Base-by-base conservation (phyloP, 805 yeast genomes). In the Teunomyces gatunensis region DNA sequence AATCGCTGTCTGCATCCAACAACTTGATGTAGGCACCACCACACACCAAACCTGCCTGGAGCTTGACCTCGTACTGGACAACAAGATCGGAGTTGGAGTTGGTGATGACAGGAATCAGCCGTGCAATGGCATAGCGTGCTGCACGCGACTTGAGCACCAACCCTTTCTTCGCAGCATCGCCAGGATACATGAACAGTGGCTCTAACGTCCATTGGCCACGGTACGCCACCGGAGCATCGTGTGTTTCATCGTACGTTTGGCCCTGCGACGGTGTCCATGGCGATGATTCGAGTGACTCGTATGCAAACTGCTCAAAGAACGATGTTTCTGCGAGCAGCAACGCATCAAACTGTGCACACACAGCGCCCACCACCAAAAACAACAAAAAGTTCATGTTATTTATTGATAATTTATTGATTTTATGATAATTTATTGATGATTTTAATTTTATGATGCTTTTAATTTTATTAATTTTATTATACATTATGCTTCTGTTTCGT, bases 11-110 rank as follows among this genome's bases (percentile, higher is more conserved):
- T 2, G 64, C 63, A 39, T 81, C 73, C 47, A 91, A 67, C 39
- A 91, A 71, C 71, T 91, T 91, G 54, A 91, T 64, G 68, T 90
- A 91, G 1, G 95, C 92, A 47, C 97, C 97, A 42, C 96, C 96
- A 68, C 97, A 91, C 39, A 74, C 74, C 47, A 89, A 70, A 7
- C 87, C 88, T 35, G 85, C 74, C 69, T 91, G 96, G 36, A 84
- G 68, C 69, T 90, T 90, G 47, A 89, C 87, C 67, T 91, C 97
- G 65, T 89, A 91, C 68, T 91, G 97, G 36, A 89, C 69, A 7
- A 91, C 96, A 52, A 91, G 72, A 12, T 89, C 83, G 48, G 81
- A 73, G 54, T 75, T 77, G 9, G 72, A 78, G 64, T 84, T 85
- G 61, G 78, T 77, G 48, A 90, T 75, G 2, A 64, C 48, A 15